These are phyloP conservation scores for Chrysochromulina tobinii DNA, from an alignment of 78 protist genomes.

Conservation along the genomic window DNA sequence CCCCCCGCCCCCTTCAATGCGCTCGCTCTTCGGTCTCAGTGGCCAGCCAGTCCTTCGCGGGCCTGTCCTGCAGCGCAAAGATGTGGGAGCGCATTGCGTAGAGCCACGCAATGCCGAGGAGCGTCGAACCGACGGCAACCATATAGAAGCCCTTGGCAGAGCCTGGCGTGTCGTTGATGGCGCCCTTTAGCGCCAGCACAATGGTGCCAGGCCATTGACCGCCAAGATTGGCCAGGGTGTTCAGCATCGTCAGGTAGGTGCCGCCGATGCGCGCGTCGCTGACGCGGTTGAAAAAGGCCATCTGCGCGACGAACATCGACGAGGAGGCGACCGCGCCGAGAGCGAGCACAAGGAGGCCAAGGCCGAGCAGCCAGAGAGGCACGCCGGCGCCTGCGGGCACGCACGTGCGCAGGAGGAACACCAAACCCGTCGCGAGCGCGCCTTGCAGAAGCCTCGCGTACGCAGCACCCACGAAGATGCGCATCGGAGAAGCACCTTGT, in stretches of 20 bases:
- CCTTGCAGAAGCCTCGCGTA: too few relatives aligned
- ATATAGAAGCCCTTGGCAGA: too few relatives aligned
- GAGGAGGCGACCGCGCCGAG: background rate
- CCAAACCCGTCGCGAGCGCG: background rate
- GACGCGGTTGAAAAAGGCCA: slow-evolving; percentile 22
- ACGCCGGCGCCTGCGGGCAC: background rate
- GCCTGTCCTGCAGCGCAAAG: too few relatives aligned
- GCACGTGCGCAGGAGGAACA: background rate
- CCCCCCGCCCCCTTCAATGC: too few relatives aligned
- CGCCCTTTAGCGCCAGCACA: background rate
- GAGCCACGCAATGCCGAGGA: too few relatives aligned
- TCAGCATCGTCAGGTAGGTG: slow-evolving; percentile 49
- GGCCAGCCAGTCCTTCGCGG: too few relatives aligned
- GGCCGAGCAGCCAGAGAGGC: background rate
- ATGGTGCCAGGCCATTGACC: background rate
- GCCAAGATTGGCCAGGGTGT: slow-evolving; percentile 40
- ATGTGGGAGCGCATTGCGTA: too few relatives aligned
- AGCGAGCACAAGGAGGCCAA: background rate
- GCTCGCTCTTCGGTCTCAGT: too few relatives aligned
- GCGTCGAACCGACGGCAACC: too few relatives aligned
- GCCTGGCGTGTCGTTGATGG: background rate
- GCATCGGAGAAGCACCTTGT: too few relatives aligned
- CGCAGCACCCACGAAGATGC: too few relatives aligned
- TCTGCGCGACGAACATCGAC: slow-evolving; percentile 43
- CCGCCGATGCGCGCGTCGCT: background rate